Evolutionary conservation across 2,329 filamentous ascomycete genomes (phyloP).

Genomic region (Plenodomus tracheiphilus): DNA sequence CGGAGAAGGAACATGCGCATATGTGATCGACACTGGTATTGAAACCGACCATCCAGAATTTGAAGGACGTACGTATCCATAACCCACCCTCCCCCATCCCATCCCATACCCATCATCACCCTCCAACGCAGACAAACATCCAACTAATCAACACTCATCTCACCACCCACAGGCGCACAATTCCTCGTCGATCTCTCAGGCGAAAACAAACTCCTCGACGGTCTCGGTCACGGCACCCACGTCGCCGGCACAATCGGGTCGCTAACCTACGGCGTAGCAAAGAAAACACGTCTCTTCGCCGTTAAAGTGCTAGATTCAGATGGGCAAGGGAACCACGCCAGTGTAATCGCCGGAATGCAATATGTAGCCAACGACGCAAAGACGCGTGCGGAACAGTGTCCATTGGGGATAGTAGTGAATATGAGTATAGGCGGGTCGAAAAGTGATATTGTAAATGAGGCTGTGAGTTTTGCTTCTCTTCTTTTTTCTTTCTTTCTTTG

Average conservation of each 20-base stretch:
- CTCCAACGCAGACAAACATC: too few species aligned
- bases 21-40: slow-evolving; percentile 68
- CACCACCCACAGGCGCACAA: slow-evolving; percentile 21
- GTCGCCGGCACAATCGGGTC: slow-evolving; percentile 39
- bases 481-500: neutral
- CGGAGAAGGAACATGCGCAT: slow-evolving; percentile 54
- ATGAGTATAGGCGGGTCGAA: slow-evolving; percentile 40
- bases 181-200: slow-evolving; percentile 32
- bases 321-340: slow-evolving; percentile 30
- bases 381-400: slow-evolving; percentile 16
- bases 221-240: slow-evolving; percentile 43
- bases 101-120: neutral
- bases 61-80: slow-evolving; percentile 33
- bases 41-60: slow-evolving; percentile 53
- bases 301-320: slow-evolving; percentile 42
- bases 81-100: too few species aligned
- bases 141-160: neutral
- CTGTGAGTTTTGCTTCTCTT: slow-evolving; percentile 9
- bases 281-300: slow-evolving; percentile 39
- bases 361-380: slow-evolving; percentile 19
- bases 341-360: slow-evolving; percentile 36
- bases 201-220: slow-evolving; percentile 27
- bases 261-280: slow-evolving; percentile 38
- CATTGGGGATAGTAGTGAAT: slow-evolving; percentile 37
- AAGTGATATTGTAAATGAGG: slow-evolving; percentile 28